These are phyloP conservation scores for Phytophthora citricola DNA, from an alignment of 352 stramenopile species.

Conservation along the genomic window DNA sequence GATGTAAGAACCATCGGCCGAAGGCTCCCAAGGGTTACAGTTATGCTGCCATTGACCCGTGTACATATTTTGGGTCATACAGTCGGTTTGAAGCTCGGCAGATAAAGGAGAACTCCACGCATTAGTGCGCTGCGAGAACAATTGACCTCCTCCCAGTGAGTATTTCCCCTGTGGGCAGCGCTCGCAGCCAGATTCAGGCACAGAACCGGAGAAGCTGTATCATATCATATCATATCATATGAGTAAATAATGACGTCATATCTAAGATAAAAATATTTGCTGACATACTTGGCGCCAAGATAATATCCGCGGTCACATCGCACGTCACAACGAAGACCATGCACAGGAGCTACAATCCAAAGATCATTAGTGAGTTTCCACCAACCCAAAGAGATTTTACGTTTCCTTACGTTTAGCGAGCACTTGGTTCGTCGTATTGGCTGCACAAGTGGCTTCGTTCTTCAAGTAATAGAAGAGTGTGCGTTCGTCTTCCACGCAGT, in stretches of 20 bases:
- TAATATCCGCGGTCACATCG: slow-evolving; percentile 74
- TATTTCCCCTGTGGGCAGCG: slow-evolving; percentile 76
- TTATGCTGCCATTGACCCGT: slow-evolving; percentile 80
- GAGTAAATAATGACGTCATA: slow-evolving; percentile 1
- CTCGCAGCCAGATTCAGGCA: slow-evolving; percentile 76
- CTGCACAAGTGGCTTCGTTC: slow-evolving; percentile 50
- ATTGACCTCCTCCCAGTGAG: slow-evolving; percentile 74
- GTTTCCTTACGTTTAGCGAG: slow-evolving; percentile 54
- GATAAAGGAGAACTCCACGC: slow-evolving; percentile 68
- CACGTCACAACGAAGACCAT: slow-evolving; percentile 73
- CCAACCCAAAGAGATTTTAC: slow-evolving; percentile 3
- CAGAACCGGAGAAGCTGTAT: slow-evolving; percentile 59
- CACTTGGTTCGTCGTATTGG: slow-evolving; percentile 40
- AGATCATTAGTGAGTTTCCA: background rate
- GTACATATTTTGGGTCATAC: slow-evolving; percentile 79
- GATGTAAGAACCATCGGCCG: slow-evolving; percentile 61
- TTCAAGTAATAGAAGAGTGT: slow-evolving; percentile 82
- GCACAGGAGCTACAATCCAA: slow-evolving; percentile 57
- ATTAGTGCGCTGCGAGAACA: slow-evolving; percentile 76
- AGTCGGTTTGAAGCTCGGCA: slow-evolving; percentile 73
- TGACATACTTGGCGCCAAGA: slow-evolving; percentile 78
- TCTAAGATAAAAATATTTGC: background rate
- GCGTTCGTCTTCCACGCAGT: slow-evolving; percentile 80
- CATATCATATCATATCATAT: slow-evolving; percentile 1
- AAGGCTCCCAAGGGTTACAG: slow-evolving; percentile 74